A percentile compares a stretch with the other conserved stretches of the same genome.
These are phyloP conservation scores for Mrakia frigida DNA, from an alignment of 768 basidiomycete species.

Conservation along the genomic window DNA sequence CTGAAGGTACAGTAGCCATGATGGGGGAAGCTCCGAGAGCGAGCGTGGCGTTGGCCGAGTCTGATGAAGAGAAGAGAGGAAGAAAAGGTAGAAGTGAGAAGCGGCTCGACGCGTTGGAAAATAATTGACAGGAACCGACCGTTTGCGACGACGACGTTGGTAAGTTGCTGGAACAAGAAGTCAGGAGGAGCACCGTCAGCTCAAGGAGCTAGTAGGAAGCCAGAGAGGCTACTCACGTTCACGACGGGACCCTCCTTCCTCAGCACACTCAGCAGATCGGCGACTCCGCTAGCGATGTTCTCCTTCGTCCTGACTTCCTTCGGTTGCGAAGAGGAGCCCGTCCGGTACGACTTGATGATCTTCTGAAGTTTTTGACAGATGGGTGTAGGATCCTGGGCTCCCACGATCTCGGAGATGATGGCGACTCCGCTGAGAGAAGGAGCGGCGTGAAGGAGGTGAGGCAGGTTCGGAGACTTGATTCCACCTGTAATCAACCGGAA, in stretches of 20 bases:
- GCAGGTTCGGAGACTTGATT: conserved; percentile 70
- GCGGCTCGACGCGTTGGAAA: neutral
- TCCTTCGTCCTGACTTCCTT: neutral
- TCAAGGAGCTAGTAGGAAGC: conserved; percentile 36
- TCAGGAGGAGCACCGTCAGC: neutral
- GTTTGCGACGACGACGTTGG: conserved; percentile 78
- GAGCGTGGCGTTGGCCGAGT: conserved; percentile 83
- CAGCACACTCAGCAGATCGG: conserved; percentile 53
- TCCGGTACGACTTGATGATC: conserved; percentile 20
- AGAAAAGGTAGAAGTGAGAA: neutral
- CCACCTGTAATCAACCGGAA: conserved; percentile 56
- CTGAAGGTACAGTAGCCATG: conserved; percentile 79
- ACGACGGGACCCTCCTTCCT: conserved; percentile 60
- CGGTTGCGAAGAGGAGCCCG: neutral
- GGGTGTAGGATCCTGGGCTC: conserved; percentile 53
- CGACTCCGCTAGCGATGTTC: conserved; percentile 37
- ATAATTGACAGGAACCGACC: neutral
- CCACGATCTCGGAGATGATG: conserved; percentile 79
- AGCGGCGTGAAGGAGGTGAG: conserved; percentile 54
- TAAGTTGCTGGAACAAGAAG: conserved; percentile 56
- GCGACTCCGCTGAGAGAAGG: conserved; percentile 73
- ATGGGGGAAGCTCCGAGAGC: conserved; percentile 86
- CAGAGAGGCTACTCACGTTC: conserved; percentile 47
- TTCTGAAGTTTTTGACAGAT: conserved; percentile 11
- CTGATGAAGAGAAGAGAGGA: conserved; percentile 38